Evolutionary conservation across 2,329 filamentous ascomycete genomes (phyloP).

Genomic region (Exophiala xenobiotica): DNA sequence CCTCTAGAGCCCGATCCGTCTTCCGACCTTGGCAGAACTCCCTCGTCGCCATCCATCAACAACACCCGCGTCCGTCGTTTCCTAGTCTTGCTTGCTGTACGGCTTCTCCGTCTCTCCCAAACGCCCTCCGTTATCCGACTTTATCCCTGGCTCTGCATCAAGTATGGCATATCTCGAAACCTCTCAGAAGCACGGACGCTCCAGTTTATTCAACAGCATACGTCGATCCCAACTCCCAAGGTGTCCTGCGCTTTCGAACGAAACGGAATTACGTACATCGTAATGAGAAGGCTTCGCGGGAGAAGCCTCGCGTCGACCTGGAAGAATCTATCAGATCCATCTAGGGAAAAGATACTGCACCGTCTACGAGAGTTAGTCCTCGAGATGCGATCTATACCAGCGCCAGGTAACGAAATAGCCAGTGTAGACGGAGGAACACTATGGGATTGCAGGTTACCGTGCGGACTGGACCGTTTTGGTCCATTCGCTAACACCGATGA

Average conservation of each 20-base stretch:
- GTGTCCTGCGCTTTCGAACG: constrained; percentile 39
- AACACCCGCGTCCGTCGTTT: background rate
- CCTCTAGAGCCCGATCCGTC: background rate
- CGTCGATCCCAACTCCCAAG: constrained; percentile 41
- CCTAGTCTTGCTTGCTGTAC: background rate
- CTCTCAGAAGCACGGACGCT: constrained; percentile 39
- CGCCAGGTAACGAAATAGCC: constrained; percentile 31
- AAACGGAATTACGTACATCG: constrained; percentile 37
- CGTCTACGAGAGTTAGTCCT: constrained; percentile 34
- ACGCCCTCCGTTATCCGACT: background rate
- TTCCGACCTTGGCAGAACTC: background rate
- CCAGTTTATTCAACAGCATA: constrained; percentile 38
- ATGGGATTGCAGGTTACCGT: constrained; percentile 36
- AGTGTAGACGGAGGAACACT: constrained; percentile 37
- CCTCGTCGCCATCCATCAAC: background rate
- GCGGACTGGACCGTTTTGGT: constrained; percentile 32
- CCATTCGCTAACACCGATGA: constrained; percentile 37
- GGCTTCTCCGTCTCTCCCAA: background rate
- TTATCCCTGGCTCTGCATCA: constrained; percentile 32
- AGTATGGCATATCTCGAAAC: constrained; percentile 33
- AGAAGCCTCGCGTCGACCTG: constrained; percentile 36
- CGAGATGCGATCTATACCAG: constrained; percentile 36
- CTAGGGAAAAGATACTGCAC: constrained; percentile 37
- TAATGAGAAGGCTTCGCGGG: constrained; percentile 44
- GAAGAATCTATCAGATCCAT: constrained; percentile 35